phyloP scores from a whole-genome alignment of 2,329 filamentous ascomycete species.

The Pseudogymnoascus sp. region DNA sequence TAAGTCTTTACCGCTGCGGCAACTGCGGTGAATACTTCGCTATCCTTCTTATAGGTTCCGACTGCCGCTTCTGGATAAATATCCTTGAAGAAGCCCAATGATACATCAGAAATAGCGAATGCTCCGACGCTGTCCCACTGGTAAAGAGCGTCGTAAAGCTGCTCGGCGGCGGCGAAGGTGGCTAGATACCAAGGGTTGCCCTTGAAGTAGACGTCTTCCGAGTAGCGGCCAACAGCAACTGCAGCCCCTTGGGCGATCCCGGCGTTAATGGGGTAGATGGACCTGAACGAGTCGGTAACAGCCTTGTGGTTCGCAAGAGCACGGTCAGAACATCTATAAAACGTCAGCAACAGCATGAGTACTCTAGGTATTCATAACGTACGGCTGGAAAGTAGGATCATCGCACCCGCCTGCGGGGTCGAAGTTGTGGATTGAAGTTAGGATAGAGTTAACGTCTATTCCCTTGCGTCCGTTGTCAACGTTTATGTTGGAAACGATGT shows the following conservation, averaged over 20 bases:
- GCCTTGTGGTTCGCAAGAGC: conserved; percentile 70
- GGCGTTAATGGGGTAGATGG: conserved; percentile 60
- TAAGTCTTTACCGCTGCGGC: conserved; percentile 56
- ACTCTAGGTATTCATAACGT: conserved; percentile 9
- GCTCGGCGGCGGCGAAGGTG: conserved; percentile 70
- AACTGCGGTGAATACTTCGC: conserved; percentile 52
- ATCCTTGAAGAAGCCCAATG: conserved; percentile 64
- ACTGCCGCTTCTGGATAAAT: conserved; percentile 47
- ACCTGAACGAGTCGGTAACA: conserved; percentile 67
- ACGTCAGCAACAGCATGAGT: background rate
- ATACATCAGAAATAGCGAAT: conserved; percentile 56
- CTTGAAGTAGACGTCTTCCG: conserved; percentile 66
- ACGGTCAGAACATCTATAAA: conserved; percentile 28
- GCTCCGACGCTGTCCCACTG: conserved; percentile 58
- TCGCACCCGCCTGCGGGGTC: conserved; percentile 62
- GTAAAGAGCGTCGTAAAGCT: conserved; percentile 67
- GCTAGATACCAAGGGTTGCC: conserved; percentile 78
- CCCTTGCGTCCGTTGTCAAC: conserved; percentile 53
- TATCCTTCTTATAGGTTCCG: conserved; percentile 57
- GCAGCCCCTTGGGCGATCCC: conserved; percentile 53
- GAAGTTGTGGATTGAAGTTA: conserved; percentile 60
- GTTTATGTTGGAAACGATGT: conserved; percentile 63
- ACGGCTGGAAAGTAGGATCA: conserved; percentile 68
- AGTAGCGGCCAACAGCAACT: conserved; percentile 57
- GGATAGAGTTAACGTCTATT: conserved; percentile 63